Evolutionary conservation across 2,329 filamentous ascomycete genomes (phyloP).

Genomic region (Karstenula rhodostoma): DNA sequence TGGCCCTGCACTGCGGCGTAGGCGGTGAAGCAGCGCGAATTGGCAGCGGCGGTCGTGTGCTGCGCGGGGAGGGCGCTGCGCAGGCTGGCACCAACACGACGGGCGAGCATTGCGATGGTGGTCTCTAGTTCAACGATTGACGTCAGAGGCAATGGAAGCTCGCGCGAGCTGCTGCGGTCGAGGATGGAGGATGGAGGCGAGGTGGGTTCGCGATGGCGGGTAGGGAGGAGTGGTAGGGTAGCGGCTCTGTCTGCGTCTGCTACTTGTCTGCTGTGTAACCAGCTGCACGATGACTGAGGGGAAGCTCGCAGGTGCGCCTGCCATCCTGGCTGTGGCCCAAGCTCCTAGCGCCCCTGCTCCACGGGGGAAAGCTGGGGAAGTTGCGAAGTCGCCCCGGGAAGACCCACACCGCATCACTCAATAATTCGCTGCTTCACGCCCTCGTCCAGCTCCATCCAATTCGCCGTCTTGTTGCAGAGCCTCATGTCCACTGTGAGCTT

Average conservation of each 20-base stretch:
- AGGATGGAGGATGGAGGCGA: not conserved
- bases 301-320: slow-evolving; percentile 14
- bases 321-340: slow-evolving; percentile 9
- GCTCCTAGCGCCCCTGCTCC: slow-evolving; percentile 11
- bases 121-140: slow-evolving; percentile 12
- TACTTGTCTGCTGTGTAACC: slow-evolving; percentile 6
- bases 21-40: slow-evolving; percentile 40
- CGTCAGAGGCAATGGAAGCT: slow-evolving; percentile 14
- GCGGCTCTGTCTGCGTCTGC: slow-evolving; percentile 17
- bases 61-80: slow-evolving; percentile 31
- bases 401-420: not conserved
- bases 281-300: slow-evolving; percentile 9
- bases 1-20: slow-evolving; percentile 35
- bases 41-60: slow-evolving; percentile 22
- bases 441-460: slow-evolving; percentile 1
- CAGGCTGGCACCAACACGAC: slow-evolving; percentile 38
- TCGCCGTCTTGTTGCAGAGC: not conserved
- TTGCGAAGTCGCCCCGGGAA: slow-evolving; percentile 9
- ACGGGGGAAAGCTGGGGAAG: slow-evolving; percentile 18
- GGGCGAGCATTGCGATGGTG: slow-evolving; percentile 41
- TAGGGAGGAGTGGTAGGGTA: not conserved
- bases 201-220: slow-evolving; percentile 4
- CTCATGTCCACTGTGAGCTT: slow-evolving; percentile 3
- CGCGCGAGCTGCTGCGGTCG: slow-evolving; percentile 11
- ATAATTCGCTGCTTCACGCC: not conserved